A percentile compares a stretch with the other conserved stretches of the same genome.
phyloP scores from a whole-genome alignment of 257 asterid species.

The Fraxinus pennsylvanica region DNA sequence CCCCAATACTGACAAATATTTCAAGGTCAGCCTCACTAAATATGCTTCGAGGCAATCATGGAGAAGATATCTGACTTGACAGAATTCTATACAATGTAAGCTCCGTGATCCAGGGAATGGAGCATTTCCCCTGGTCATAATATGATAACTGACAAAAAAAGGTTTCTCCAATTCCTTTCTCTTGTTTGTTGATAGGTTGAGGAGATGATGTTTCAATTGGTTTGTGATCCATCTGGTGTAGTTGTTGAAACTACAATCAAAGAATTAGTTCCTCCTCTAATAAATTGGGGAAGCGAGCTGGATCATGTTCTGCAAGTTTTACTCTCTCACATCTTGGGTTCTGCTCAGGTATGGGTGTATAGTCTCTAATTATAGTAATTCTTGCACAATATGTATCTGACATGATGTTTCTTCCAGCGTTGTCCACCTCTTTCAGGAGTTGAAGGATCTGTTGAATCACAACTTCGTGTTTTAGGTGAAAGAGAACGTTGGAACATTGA shows the following conservation, averaged over 20 bases:
- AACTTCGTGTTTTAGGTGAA: slow-evolving; percentile 93
- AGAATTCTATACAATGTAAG: slow-evolving; percentile 91
- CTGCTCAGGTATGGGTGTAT: slow-evolving; percentile 65
- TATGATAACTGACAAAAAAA: slow-evolving; percentile 43
- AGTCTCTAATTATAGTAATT: neutral
- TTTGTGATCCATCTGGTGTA: slow-evolving; percentile 91
- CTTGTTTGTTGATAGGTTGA: slow-evolving; percentile 74
- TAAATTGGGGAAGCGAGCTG: slow-evolving; percentile 88
- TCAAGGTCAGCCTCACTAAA: slow-evolving; percentile 99
- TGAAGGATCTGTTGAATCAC: slow-evolving; percentile 93
- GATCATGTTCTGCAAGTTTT: slow-evolving; percentile 74
- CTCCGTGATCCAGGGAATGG: slow-evolving; percentile 98
- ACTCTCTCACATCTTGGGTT: slow-evolving; percentile 75
- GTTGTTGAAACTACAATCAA: slow-evolving; percentile 89
- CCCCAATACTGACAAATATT: slow-evolving; percentile 95
- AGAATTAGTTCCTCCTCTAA: slow-evolving; percentile 84
- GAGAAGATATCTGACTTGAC: slow-evolving; percentile 96
- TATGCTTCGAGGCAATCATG: slow-evolving; percentile 99
- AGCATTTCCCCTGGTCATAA: slow-evolving; percentile 72
- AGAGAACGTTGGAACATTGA: slow-evolving; percentile 96
- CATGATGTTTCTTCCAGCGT: slow-evolving; percentile 55
- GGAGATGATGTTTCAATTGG: slow-evolving; percentile 97
- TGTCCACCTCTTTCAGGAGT: slow-evolving; percentile 98
- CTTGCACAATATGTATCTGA: slow-evolving; percentile 30
- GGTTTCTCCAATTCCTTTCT: slow-evolving; percentile 43